Evolutionary conservation across 2,329 filamentous ascomycete species (phyloP).

Genomic region (Hypoxylon sp.): DNA sequence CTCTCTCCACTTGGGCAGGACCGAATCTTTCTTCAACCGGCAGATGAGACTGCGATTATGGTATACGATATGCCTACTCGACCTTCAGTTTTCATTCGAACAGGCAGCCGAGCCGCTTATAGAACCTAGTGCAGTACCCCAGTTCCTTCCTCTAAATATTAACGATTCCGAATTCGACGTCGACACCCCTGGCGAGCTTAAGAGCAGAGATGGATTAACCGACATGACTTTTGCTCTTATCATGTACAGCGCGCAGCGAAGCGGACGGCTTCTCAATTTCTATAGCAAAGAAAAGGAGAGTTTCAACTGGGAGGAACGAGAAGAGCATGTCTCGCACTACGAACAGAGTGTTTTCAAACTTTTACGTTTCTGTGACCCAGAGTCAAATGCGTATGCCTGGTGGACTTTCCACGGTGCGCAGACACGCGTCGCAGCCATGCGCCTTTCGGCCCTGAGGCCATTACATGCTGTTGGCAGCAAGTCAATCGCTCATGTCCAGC

Average conservation of each 20-base stretch:
- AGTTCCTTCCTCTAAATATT: constrained; percentile 40
- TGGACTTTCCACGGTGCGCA: constrained; percentile 49
- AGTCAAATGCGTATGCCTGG: constrained; percentile 50
- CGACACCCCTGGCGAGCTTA: constrained; percentile 25
- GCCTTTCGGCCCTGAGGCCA: constrained; percentile 39
- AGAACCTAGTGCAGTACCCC: constrained; percentile 26
- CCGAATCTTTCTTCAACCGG: constrained; percentile 42
- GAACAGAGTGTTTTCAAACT: constrained; percentile 41
- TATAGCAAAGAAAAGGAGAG: neutral
- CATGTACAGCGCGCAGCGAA: constrained; percentile 45
- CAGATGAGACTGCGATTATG: constrained; percentile 45
- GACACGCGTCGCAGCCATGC: constrained; percentile 41
- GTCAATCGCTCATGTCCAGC: neutral
- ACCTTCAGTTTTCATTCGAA: constrained; percentile 42
- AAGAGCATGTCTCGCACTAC: constrained; percentile 37
- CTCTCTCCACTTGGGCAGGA: constrained; percentile 33
- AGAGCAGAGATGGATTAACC: constrained; percentile 44
- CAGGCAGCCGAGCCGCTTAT: constrained; percentile 46
- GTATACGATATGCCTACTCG: constrained; percentile 46
- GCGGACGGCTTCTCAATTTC: constrained; percentile 43
- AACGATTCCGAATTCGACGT: constrained; percentile 49
- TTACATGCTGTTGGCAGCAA: constrained; percentile 18
- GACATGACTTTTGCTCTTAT: constrained; percentile 52
- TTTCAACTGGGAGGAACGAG: constrained; percentile 26
- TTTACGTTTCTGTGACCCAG: constrained; percentile 50